Evolutionary conservation across 345 rosid genomes (phyloP).

Genomic region (Rhodomyrtus tomentosa): DNA sequence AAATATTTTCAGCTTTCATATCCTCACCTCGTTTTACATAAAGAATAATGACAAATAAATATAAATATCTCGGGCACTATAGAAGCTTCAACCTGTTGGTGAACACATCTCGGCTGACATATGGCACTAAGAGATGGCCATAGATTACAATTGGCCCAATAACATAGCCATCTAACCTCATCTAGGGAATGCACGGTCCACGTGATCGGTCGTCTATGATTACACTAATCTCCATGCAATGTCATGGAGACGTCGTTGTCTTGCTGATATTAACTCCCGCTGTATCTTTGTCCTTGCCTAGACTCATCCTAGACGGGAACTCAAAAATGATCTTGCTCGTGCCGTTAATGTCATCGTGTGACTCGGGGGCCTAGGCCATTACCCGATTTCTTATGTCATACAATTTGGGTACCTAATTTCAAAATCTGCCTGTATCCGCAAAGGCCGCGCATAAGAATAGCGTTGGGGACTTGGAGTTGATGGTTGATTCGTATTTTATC

Average conservation of each 20-base stretch:
- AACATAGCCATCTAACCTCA: too few species aligned
- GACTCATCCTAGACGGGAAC: background rate
- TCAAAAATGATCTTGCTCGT: background rate
- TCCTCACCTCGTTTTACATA: too few species aligned
- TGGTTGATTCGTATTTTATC: background rate
- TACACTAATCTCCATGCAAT: background rate
- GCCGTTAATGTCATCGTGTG: background rate
- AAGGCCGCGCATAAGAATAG: too few species aligned
- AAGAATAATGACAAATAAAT: too few species aligned
- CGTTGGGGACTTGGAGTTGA: too few species aligned
- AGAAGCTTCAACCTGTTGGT: too few species aligned
- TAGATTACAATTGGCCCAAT: too few species aligned
- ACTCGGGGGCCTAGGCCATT: background rate
- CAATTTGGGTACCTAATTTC: background rate
- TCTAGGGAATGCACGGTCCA: background rate
- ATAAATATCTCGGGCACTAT: too few species aligned
- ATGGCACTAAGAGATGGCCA: too few species aligned
- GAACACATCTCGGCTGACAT: too few species aligned
- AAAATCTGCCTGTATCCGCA: fast-evolving
- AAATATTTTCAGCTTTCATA: too few species aligned
- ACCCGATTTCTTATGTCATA: background rate
- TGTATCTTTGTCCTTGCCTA: background rate
- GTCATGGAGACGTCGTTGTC: background rate
- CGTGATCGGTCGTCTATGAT: background rate
- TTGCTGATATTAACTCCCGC: background rate